Evolutionary conservation across 192 early-diverging fungal species (phyloP).

Genomic region (Linnemannia hyalina): DNA sequence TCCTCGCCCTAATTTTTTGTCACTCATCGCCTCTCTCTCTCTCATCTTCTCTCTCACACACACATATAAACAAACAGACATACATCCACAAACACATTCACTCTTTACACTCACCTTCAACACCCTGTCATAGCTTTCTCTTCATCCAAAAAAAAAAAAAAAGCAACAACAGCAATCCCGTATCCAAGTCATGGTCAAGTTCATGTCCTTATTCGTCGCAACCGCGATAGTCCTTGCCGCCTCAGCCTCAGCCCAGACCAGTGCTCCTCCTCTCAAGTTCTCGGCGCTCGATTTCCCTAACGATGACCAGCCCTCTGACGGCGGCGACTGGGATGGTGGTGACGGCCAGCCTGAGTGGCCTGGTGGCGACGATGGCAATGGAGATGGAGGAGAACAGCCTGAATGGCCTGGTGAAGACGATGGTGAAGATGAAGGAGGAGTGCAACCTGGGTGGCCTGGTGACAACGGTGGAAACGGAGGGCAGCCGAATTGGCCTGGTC

Average conservation of each 20-base stretch:
- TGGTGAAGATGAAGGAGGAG: no score
- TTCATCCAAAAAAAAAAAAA: neutral
- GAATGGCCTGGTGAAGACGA: no score
- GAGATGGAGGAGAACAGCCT: neutral
- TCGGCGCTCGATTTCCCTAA: neutral
- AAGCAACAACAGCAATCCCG: neutral
- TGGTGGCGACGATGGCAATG: neutral
- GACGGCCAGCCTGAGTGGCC: neutral
- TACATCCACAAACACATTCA: neutral
- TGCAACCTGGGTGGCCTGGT: no score
- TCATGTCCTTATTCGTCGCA: conserved; percentile 42
- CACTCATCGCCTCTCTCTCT: neutral
- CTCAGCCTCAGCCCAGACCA: conserved; percentile 27
- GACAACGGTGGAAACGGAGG: no score
- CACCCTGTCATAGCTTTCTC: no score
- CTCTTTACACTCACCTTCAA: no score
- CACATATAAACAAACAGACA: neutral
- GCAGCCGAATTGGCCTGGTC: no score
- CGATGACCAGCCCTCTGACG: neutral
- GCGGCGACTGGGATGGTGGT: neutral
- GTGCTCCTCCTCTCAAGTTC: neutral
- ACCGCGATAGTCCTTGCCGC: conserved; percentile 35
- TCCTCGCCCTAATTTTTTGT: no score
- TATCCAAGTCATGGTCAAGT: conserved; percentile 28
- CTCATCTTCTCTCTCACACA: neutral